phyloP scores from a whole-genome alignment of 2,329 filamentous ascomycete genomes.

The Hymenoscyphus occultus region DNA sequence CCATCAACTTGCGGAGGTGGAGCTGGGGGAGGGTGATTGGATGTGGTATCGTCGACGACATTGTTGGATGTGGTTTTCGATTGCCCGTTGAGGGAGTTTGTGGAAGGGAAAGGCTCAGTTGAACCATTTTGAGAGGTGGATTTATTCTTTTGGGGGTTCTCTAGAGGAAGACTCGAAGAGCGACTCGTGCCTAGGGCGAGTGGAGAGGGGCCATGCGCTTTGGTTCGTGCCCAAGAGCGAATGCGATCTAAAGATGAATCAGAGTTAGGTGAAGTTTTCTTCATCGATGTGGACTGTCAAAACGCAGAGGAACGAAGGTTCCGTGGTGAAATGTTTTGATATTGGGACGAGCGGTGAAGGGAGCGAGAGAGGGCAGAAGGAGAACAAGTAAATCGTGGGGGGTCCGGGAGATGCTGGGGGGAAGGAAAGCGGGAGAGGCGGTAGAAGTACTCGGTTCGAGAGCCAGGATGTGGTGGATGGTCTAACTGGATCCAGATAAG shows the following conservation, averaged over 20 bases:
- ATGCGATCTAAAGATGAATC: conserved; percentile 53
- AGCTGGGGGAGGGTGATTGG: conserved; percentile 40
- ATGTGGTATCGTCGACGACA: conserved; percentile 37
- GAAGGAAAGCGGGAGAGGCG: not conserved
- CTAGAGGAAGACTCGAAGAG: conserved; percentile 40
- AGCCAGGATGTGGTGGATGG: not conserved
- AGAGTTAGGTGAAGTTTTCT: conserved; percentile 53
- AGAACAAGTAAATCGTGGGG: conserved; percentile 1
- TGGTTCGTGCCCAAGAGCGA: conserved; percentile 53
- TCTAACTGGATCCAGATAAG: not conserved
- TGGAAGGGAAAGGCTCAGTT: conserved; percentile 15
- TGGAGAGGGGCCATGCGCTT: conserved; percentile 51
- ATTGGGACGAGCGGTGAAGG: not conserved
- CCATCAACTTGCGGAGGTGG: conserved; percentile 50
- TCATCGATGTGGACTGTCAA: conserved; percentile 50
- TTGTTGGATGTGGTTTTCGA: conserved; percentile 34
- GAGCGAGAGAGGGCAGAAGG: not conserved
- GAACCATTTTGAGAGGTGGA: conserved; percentile 26
- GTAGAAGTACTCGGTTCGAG: conserved; percentile 2
- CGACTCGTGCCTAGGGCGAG: conserved; percentile 38
- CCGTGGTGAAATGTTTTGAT: not conserved
- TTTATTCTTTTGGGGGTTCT: conserved; percentile 27
- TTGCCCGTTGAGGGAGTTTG: conserved; percentile 14
- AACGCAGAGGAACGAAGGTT: conserved; percentile 6
- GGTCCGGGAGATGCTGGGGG: not conserved